Percentiles rank a stretch among this genome's conserved stretches.
Conservation (phyloP, 2,329 filamentous ascomycete genomes). For the Clonostachys rosea region DNA sequence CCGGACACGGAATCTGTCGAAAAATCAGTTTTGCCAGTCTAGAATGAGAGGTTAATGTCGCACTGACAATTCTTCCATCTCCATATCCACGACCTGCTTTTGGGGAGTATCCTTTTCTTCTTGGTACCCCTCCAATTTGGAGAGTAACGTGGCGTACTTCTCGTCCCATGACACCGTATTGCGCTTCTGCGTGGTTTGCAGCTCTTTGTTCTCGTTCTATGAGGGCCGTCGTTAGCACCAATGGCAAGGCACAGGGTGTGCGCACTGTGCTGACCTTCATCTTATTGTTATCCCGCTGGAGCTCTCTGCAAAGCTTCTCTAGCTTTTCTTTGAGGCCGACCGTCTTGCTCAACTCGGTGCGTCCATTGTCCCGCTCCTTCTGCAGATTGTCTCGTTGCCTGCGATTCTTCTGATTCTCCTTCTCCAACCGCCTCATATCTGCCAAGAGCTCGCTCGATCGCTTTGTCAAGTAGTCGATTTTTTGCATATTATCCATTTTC, state of each 20-base stretch:
- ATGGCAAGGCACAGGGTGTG: neutral
- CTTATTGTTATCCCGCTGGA: constrained; percentile 97
- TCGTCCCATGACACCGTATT: constrained; percentile 81
- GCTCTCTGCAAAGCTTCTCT: constrained; percentile 90
- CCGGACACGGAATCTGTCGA: constrained; percentile 67
- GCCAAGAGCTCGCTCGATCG: constrained; percentile 87
- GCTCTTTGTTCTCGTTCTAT: constrained; percentile 87
- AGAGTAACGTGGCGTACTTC: constrained; percentile 73
- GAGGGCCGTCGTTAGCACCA: constrained; percentile 1
- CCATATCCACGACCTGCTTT: constrained; percentile 76
- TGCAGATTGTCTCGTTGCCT: constrained; percentile 91
- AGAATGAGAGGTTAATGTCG: neutral
- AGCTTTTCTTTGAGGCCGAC: constrained; percentile 91
- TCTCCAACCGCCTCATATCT: constrained; percentile 93
- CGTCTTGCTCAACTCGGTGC: constrained; percentile 86
- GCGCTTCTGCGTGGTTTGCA: constrained; percentile 80
- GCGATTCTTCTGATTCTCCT: constrained; percentile 93
- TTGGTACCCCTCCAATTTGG: constrained; percentile 84
- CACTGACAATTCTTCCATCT: constrained; percentile 81
- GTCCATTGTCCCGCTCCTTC: constrained; percentile 90
- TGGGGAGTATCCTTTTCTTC: constrained; percentile 80
- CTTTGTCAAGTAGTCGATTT: constrained; percentile 85
- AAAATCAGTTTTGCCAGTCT: constrained; percentile 1
- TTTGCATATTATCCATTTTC: constrained; percentile 88
- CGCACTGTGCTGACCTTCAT: constrained; percentile 65